Conservation (phyloP, 2,329 filamentous ascomycete genomes). For the Biscogniauxia mediterranea region DNA sequence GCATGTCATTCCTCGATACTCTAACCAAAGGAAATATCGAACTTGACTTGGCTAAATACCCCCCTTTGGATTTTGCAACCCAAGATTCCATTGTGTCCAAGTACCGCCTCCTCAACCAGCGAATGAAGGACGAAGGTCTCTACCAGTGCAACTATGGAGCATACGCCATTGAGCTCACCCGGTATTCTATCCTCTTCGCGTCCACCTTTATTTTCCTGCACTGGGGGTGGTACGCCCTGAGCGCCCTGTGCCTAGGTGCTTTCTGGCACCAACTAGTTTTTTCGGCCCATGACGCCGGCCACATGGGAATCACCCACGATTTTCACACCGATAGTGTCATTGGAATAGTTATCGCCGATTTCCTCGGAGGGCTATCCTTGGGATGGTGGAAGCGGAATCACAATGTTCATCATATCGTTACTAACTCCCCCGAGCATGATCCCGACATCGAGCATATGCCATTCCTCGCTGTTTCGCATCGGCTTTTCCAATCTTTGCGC, state of each 20-base stretch:
- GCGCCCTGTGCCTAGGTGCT: slow-evolving; percentile 72
- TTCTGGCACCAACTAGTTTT: slow-evolving; percentile 97
- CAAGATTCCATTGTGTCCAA: slow-evolving; percentile 76
- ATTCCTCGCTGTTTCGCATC: slow-evolving; percentile 82
- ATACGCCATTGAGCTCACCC: slow-evolving; percentile 71
- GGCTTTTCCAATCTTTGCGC: slow-evolving; percentile 68
- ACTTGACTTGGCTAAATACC: slow-evolving; percentile 78
- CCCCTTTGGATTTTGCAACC: slow-evolving; percentile 67
- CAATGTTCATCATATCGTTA: slow-evolving; percentile 96
- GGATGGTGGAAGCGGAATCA: slow-evolving; percentile 98
- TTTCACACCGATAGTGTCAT: slow-evolving; percentile 82
- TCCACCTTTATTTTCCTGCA: slow-evolving; percentile 61
- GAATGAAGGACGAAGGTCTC: slow-evolving; percentile 70
- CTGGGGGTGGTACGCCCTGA: slow-evolving; percentile 64
- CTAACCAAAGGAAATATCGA: slow-evolving; percentile 72
- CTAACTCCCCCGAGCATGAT: slow-evolving; percentile 92
- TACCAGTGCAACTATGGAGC: slow-evolving; percentile 82
- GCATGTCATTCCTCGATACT: slow-evolving; percentile 67
- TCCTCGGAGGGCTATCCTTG: slow-evolving; percentile 80
- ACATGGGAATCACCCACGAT: slow-evolving; percentile 95
- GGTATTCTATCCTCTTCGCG: slow-evolving; percentile 68
- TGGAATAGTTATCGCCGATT: slow-evolving; percentile 88
- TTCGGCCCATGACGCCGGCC: slow-evolving; percentile 88
- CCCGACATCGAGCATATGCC: slow-evolving; percentile 92
- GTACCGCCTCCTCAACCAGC: slow-evolving; percentile 75